A percentile compares a stretch with the other conserved stretches of the same genome.
Conservation (phyloP, 768 basidiomycete genomes). For the Phallus indusiatus region DNA sequence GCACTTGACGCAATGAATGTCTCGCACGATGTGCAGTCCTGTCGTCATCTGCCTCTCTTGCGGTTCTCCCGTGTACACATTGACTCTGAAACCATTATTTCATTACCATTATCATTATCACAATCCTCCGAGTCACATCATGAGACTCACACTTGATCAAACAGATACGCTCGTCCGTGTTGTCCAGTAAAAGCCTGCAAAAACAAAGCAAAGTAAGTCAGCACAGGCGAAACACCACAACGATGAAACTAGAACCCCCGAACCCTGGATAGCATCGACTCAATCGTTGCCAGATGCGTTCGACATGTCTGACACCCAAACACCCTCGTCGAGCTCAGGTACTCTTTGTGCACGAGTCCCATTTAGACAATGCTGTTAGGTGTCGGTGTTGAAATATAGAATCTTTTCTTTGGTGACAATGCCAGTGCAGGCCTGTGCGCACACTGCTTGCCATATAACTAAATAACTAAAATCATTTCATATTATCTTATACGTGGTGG, state of each 20-base stretch:
- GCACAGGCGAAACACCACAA: background rate
- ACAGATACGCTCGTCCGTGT: constrained; percentile 91
- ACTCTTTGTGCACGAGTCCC: constrained; percentile 87
- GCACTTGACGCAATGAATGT: constrained; percentile 92
- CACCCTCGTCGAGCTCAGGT: constrained; percentile 76
- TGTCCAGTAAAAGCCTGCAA: constrained; percentile 91
- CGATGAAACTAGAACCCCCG: constrained; percentile 15
- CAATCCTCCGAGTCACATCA: background rate
- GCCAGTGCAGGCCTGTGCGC: no score
- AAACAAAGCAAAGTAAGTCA: constrained; percentile 10
- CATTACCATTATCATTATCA: constrained; percentile 12
- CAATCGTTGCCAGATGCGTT: constrained; percentile 86
- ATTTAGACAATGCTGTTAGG: constrained; percentile 27
- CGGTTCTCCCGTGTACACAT: constrained; percentile 81
- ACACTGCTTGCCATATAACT: no score
- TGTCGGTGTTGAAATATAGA: no score
- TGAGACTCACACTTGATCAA: constrained; percentile 77
- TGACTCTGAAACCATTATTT: constrained; percentile 51
- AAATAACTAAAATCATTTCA: background rate
- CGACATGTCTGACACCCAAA: constrained; percentile 82
- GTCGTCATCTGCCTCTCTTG: constrained; percentile 95
- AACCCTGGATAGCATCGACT: constrained; percentile 85
- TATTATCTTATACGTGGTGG: background rate
- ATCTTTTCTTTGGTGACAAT: no score
- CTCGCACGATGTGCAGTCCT: constrained; percentile 90